These are phyloP conservation scores for Deinandra increscens DNA, from an alignment of 129 eudicot genomes.

Conservation along the genomic window DNA sequence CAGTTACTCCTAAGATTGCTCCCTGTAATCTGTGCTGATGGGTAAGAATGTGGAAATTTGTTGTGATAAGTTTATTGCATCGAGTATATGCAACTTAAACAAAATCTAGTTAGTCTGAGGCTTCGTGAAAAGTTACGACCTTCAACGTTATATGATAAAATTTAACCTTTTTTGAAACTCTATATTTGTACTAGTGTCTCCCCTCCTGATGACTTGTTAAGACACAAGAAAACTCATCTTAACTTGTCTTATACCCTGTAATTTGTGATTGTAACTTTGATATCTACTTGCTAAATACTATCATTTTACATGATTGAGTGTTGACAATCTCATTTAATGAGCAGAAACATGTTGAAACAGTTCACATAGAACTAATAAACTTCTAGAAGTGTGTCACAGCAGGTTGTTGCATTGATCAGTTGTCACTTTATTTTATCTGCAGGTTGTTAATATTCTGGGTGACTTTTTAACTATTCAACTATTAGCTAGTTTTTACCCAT, in stretches of 20 bases:
- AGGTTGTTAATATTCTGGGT: background rate
- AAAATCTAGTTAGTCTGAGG: background rate
- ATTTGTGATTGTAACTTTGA: background rate
- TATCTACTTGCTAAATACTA: background rate
- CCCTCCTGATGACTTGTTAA: background rate
- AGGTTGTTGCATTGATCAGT: background rate
- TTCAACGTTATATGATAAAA: background rate
- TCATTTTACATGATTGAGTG: background rate
- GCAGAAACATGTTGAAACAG: background rate
- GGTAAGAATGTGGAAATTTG: conserved; percentile 38
- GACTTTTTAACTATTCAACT: background rate
- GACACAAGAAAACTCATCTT: background rate
- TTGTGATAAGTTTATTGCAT: background rate
- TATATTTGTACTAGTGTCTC: background rate
- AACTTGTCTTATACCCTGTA: background rate
- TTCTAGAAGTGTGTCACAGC: background rate
- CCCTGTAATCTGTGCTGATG: conserved; percentile 73
- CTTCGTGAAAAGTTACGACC: background rate
- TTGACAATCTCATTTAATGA: background rate
- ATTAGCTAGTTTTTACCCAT: background rate
- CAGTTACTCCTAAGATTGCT: conserved; percentile 85
- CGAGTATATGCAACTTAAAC: background rate
- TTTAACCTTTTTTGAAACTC: background rate
- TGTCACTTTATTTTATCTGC: background rate
- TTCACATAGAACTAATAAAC: background rate